Base-by-base conservation (phyloP, 257 asterid species). In the Haberlea rhodopensis region DNA sequence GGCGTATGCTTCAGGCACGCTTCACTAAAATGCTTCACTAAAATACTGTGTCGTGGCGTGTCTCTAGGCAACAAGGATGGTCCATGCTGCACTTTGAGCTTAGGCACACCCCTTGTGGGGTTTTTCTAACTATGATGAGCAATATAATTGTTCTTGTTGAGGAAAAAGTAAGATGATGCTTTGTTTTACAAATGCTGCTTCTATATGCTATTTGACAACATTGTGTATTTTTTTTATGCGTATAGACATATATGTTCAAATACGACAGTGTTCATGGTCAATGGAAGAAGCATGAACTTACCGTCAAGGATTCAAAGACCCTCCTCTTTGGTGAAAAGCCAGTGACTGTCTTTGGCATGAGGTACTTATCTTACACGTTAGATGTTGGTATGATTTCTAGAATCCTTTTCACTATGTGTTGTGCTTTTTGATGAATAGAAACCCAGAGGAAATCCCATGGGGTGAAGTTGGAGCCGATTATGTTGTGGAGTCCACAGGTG, bases 221-320 rank as follows among this genome's bases (percentile, higher is more conserved):
- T 9, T 24, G 4, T 49, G 57, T n/a, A n/a, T n/a, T n/a, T 19
- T 28, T 25, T 3, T 24, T 29, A 22, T 43, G 53, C 23, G 25
- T 55, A 8, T 63, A 90, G 96, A 82, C 86, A 11, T 90, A 87
- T 67, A 90, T 90, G 97, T 90, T 90, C 81, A 90, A 90, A 76
- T 87, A 85, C 67, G 97, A 90, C 63, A 82, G 79, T 68, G 97
- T 87, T 71, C 95, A 85, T 25, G 97, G 97, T 52, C 91, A 76
- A 72, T 87, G 91, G 91, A 87, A 82, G 60, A 75, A 83, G 37
- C 67, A 84, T 23, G 97, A 90, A 61, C 74, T 87, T 8, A 82
- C 71, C 67, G 89, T 87, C 18, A 80, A 90, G 85, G 96, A 90
- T 75, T 71, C 79, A 6, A 87, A 84, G 82, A 87, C 96, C 68